Evolutionary conservation across 345 rosid genomes (phyloP), one percentile per base, ranked within the genome.

Genomic region (Pseudoturritis turrita): DNA sequence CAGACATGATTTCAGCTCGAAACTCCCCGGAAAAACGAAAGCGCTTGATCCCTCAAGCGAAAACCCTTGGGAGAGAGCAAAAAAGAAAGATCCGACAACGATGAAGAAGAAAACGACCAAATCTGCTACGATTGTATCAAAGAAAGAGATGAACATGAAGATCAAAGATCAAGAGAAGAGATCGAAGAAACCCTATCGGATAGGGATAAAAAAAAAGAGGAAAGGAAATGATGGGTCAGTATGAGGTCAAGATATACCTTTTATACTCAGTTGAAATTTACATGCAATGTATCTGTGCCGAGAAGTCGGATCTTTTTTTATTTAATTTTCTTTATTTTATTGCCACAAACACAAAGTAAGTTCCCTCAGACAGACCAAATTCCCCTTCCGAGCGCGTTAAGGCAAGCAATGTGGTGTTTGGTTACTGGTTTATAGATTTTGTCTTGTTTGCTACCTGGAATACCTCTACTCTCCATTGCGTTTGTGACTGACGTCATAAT

Each of bases 21-120:
- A 83, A 84, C 62, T 68, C 80, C 84, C 76, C 62, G 85, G 76
- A 69, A 85, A 83, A 79, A 39, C 17, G 71, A 81, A 80, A 69
- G 62, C 66, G 66, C 80, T 72, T 63, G 65, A 83, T 14, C 52
- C n/a, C 65, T 19, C 75, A 47, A 81, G 84, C 72, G 68, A 77
- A 82, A 91, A 87, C 86, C 85, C 85, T 79, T 93, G 83, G 79
- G 82, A 81, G 91, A 83, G 88, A 87, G 96, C 81, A 84, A 91
- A 89, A 91, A 91, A 22, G 72, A 87, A 73, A 79, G 81, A 77
- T 44, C 73, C 68, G 35, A 76, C 41, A 22, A 84, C 14, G 66
- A 81, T 0, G 18, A 79, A 49, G 58, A 55, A 73, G 7, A 62
- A 28, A 29, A 77, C 40, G 35, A 61, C 53, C 0, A 63, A 21